Base-by-base conservation (phyloP, 257 asterid genomes). In the Scutellaria galericulata region DNA sequence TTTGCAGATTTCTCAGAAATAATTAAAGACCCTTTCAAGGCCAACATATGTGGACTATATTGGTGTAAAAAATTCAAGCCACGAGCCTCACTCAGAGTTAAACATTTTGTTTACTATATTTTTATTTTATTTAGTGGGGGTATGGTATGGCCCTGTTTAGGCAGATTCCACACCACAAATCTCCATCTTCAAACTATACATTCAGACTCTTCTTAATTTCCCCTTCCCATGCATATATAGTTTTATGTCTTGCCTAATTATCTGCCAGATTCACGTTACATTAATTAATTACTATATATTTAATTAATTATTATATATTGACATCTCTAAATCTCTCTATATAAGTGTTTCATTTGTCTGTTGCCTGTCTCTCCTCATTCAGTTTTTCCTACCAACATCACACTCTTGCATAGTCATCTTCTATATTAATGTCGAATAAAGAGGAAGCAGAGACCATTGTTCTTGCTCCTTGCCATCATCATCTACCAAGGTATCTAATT, bases 401-500 rank as follows among this genome's bases (percentile, higher is more conserved):
- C 1, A 60, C 39, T 50, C 60, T 59, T 55, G 72, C 27, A 73
- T 9, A 55, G 4, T 31, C 5, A 31, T 31, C 37, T 31, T 31
- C 37, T 31, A 2, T 53, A 3, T 5, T 20, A 27, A 79, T 79
- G 83, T 70, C 71, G 45, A 60, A 14, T 15, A 54, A 54, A 51
- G 71, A 80, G 60, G 80, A 64, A 44, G 70, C 79, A 63, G 68
- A 70, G 15, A 61, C 74, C 51, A 61, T 58, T 61, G 45, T 56
- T 64, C 63, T 72, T 41, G 75, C 81, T 82, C 77, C 84, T 39
- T 37, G 51, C 50, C 52, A 20, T 51, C 79, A 66, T 52, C 73
- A 80, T 22, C 27, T 77, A 57, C 40, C 66, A 66, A 85, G 89
- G 94, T 87, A 79, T 73, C 3, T 53, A 5, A 47, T 47, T 47